A percentile compares a stretch with the other conserved stretches of the same genome.
Conservation (phyloP, 306 rosid genomes). For the Sphenostylis stenocarpa region DNA sequence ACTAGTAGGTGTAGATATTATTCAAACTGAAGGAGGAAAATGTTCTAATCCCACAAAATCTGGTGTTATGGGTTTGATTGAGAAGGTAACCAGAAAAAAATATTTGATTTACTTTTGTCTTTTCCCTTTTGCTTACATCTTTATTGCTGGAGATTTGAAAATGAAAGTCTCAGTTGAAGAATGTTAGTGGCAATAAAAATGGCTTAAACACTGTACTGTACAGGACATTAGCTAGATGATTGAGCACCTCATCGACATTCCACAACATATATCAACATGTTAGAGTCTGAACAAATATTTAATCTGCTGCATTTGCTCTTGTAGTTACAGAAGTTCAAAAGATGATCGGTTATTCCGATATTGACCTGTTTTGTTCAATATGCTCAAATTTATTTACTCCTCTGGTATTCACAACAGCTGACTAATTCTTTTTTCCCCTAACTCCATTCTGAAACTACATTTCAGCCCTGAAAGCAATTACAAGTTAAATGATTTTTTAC, state of each 20-base stretch:
- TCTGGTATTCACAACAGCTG: neutral
- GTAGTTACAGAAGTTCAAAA: neutral
- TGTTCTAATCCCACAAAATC: slow-evolving; percentile 76
- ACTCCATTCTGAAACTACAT: neutral
- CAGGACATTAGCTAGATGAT: neutral
- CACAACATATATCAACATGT: neutral
- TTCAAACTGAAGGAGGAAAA: slow-evolving; percentile 98
- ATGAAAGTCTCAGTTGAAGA: neutral
- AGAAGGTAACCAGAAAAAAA: slow-evolving; percentile 60
- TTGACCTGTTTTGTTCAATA: neutral
- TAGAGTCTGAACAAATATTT: neutral
- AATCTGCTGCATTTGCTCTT: neutral
- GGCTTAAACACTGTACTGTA: neutral
- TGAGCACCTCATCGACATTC: neutral
- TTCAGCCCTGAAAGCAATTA: neutral
- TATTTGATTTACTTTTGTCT: neutral
- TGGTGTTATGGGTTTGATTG: slow-evolving; percentile 88
- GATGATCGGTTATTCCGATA: neutral
- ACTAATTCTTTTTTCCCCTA: neutral
- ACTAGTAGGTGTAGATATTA: slow-evolving; percentile 81
- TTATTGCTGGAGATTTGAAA: neutral
- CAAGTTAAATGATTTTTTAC: neutral
- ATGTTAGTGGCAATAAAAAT: neutral
- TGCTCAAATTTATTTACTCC: neutral
- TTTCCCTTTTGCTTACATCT: neutral